phyloP scores from a whole-genome alignment of 2,329 filamentous ascomycete genomes.

The Hypoxylon sp. region DNA sequence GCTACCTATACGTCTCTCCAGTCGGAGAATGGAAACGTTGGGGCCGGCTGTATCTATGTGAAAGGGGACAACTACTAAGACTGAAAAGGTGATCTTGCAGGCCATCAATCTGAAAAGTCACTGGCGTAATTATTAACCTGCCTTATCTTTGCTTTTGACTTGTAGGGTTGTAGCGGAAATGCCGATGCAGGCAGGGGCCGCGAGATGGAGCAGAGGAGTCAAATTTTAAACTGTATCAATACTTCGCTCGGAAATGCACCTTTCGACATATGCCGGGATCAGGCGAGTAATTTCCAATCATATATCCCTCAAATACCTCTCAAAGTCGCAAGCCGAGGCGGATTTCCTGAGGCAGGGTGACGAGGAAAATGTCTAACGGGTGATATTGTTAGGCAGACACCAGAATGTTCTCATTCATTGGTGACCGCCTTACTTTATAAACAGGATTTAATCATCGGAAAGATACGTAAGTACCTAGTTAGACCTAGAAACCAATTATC shows the following conservation, averaged over 20 bases:
- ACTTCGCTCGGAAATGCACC: constrained; percentile 21
- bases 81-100: constrained; percentile 1
- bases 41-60: background rate
- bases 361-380: constrained; percentile 10
- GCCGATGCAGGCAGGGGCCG: constrained; percentile 20
- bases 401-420: constrained; percentile 25
- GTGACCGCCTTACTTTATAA: constrained; percentile 23
- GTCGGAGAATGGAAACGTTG: background rate
- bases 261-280: constrained; percentile 14
- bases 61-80: constrained; percentile 3
- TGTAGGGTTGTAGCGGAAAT: constrained; percentile 15
- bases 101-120: background rate
- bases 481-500: constrained; percentile 26
- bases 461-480: constrained; percentile 26
- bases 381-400: constrained; percentile 29
- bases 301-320: constrained; percentile 12
- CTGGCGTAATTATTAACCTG: background rate
- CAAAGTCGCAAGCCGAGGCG: constrained; percentile 1
- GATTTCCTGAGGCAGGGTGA: constrained; percentile 12
- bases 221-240: constrained; percentile 12
- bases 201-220: constrained; percentile 27
- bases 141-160: background rate
- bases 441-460: constrained; percentile 38
- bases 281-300: constrained; percentile 6
- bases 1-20: background rate